phyloP scores from a whole-genome alignment of 2,329 filamentous ascomycete genomes.

The Cladosporium sp. region DNA sequence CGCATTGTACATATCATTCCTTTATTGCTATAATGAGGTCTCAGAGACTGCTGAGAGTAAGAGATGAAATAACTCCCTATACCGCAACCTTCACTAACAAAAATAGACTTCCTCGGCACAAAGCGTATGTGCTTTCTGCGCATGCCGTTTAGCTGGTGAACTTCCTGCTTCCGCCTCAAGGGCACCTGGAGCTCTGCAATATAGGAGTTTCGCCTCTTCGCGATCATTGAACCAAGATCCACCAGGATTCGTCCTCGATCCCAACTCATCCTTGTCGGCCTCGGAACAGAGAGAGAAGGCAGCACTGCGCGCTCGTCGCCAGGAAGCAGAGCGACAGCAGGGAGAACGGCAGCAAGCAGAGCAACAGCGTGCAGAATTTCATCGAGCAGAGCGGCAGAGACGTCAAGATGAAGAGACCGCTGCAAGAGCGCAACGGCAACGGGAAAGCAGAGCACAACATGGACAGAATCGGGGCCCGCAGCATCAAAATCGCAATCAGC shows the following conservation, averaged over 20 bases:
- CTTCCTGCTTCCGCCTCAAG: conserved; percentile 18
- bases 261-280: conserved; percentile 26
- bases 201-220: conserved; percentile 1
- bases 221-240: background rate
- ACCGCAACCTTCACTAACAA: conserved; percentile 2
- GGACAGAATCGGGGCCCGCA: background rate
- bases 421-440: background rate
- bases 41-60: conserved; percentile 32
- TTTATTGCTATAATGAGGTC: conserved; percentile 26
- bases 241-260: conserved; percentile 25
- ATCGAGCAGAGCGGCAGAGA: conserved; percentile 19
- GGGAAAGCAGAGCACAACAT: background rate
- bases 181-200: conserved; percentile 1
- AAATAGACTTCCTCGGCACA: conserved; percentile 27
- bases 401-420: conserved; percentile 2
- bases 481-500: background rate
- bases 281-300: conserved; percentile 25
- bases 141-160: conserved; percentile 30
- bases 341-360: conserved; percentile 19
- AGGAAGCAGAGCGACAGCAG: conserved; percentile 17
- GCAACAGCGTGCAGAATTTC: conserved; percentile 17
- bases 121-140: conserved; percentile 37
- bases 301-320: conserved; percentile 12
- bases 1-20: conserved; percentile 6
- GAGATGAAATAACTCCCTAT: background rate